These are phyloP conservation scores for Phytophthora pluvialis DNA, from an alignment of 352 stramenopile species.

Conservation along the genomic window DNA sequence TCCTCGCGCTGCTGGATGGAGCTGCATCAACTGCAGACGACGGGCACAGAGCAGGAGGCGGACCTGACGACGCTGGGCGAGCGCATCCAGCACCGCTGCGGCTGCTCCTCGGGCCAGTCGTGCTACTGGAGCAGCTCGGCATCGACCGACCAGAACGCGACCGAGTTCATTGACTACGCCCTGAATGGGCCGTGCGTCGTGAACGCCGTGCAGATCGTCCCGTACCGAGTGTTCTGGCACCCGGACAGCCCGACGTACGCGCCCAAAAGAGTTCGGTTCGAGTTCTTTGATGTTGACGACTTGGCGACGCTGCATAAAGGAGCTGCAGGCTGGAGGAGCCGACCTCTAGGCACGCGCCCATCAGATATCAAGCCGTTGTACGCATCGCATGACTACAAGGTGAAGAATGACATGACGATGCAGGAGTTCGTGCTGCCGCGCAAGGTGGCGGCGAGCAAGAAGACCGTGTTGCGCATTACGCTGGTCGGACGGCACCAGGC, in stretches of 20 bases:
- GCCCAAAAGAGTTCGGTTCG: conserved; percentile 68
- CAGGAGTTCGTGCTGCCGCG: conserved; percentile 63
- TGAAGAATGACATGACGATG: conserved; percentile 79
- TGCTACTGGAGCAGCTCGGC: conserved; percentile 90
- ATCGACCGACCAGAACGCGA: conserved; percentile 60
- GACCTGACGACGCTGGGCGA: conserved; percentile 61
- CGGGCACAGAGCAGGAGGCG: conserved; percentile 39
- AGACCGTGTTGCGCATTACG: conserved; percentile 61
- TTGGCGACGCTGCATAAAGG: conserved; percentile 23
- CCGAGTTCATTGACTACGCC: conserved; percentile 81
- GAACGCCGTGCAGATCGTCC: conserved; percentile 68
- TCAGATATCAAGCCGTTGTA: conserved; percentile 56
- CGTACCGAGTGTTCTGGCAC: conserved; percentile 85
- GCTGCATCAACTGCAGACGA: conserved; percentile 48
- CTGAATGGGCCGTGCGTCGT: conserved; percentile 65
- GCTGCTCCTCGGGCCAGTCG: conserved; percentile 71
- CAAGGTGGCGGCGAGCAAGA: conserved; percentile 51
- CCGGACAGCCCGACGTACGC: conserved; percentile 78
- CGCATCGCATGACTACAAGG: conserved; percentile 51
- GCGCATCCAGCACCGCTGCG: conserved; percentile 69
- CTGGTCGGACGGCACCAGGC: conserved; percentile 73
- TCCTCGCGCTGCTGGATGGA: conserved; percentile 73
- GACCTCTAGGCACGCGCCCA: conserved; percentile 12
- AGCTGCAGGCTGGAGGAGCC: conserved; percentile 9
- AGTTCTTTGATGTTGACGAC: conserved; percentile 62